Evolutionary conservation across 2,329 filamentous ascomycete genomes (phyloP).

Genomic region (Cytospora piceae): DNA sequence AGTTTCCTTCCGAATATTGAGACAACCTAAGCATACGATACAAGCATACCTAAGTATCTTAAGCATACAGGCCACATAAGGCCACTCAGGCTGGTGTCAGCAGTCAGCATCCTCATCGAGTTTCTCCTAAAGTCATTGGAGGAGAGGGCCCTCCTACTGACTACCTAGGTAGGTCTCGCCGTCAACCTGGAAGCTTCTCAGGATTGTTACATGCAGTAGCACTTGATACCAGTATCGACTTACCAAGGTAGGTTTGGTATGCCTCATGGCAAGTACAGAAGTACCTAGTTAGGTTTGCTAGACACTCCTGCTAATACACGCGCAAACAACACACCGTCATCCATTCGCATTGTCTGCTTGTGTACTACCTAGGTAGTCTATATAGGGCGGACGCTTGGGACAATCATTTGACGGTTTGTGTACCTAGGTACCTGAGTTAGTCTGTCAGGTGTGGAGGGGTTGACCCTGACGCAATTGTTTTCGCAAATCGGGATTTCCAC

Average conservation of each 20-base stretch:
- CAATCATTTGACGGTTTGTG: not conserved
- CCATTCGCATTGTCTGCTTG: not conserved
- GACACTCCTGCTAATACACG: not conserved
- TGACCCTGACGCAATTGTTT: not conserved
- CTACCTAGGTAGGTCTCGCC: not conserved
- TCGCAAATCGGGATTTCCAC: slow-evolving; percentile 1
- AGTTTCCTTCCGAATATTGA: not conserved
- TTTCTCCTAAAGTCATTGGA: not conserved
- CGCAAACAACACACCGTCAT: not conserved
- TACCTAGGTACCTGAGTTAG: not conserved
- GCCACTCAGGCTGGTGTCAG: not conserved
- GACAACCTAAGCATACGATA: no score
- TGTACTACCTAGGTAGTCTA: not conserved
- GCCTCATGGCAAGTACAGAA: not conserved
- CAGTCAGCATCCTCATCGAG: not conserved
- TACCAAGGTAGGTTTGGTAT: not conserved
- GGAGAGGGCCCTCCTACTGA: not conserved
- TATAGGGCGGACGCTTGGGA: not conserved
- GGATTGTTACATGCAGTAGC: not conserved
- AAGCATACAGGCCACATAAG: not conserved
- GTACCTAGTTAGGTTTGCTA: not conserved
- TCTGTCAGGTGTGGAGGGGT: not conserved
- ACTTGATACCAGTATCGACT: not conserved
- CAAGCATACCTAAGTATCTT: not conserved
- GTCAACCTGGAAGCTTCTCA: not conserved